phyloP scores from a whole-genome alignment of 176 grass and related monocot genomes.

The Paspalum notatum region DNA sequence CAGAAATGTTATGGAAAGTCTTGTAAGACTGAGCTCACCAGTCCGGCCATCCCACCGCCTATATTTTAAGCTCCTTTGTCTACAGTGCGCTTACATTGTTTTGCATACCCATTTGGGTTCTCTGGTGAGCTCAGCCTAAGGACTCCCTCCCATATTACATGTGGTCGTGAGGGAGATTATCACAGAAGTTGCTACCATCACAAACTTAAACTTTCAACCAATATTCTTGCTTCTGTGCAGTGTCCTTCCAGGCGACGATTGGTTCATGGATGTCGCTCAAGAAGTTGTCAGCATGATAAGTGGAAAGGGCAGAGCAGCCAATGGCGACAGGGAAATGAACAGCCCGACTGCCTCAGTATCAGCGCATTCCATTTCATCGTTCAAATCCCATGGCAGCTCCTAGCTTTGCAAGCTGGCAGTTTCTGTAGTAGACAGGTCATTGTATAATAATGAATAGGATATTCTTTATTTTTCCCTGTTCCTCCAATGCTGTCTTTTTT shows the following conservation, averaged over 20 bases:
- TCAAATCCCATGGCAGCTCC: conserved; percentile 70
- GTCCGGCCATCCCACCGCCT: too few species aligned
- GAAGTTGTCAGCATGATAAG: conserved; percentile 72
- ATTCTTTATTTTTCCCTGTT: conserved; percentile 29
- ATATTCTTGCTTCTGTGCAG: conserved; percentile 51
- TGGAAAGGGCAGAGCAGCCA: conserved; percentile 64
- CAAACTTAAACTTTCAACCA: neutral
- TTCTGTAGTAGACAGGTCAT: conserved; percentile 55
- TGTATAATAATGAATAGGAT: conserved; percentile 62
- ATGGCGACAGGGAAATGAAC: conserved; percentile 77
- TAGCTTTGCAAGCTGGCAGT: conserved; percentile 45
- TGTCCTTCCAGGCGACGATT: conserved; percentile 71
- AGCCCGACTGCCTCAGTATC: conserved; percentile 94
- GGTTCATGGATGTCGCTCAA: conserved; percentile 87
- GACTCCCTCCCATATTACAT: neutral
- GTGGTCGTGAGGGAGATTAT: too few species aligned
- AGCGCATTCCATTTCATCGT: conserved; percentile 83
- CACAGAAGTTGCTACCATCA: neutral
- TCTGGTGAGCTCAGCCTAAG: too few species aligned
- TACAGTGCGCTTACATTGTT: too few species aligned
- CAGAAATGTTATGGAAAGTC: too few species aligned
- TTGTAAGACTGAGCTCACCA: too few species aligned
- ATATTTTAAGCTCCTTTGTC: too few species aligned
- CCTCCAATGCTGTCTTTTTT: neutral
- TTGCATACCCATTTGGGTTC: too few species aligned